Evolutionary conservation across 768 basidiomycete genomes (phyloP), one percentile per base, ranked within the genome.

Genomic region (Mrakia blollopis): DNA sequence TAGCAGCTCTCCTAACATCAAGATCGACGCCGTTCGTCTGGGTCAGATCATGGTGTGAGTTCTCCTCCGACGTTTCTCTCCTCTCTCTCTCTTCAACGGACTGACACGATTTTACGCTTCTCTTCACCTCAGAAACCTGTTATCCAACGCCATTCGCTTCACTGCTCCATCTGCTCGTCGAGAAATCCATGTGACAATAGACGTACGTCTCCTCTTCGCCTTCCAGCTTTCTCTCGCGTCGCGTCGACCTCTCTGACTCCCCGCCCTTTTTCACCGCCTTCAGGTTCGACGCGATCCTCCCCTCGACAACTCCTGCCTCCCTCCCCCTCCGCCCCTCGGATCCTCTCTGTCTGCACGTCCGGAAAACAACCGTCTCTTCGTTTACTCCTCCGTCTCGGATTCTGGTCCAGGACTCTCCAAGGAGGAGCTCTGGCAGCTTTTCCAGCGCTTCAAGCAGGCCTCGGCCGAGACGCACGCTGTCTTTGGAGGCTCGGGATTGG

Each of bases 61-160:
- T 4, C 3, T 7, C 1, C 47, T 50, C 47, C 7, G 47, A 50
- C 47, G 6, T 50, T 16, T 18, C 2, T 16, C 47, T n/a, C 57
- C 28, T 10, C 14, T 1, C 2, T 9, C 54, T 57, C 44, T 44
- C 14, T 14, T 13, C 44, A n/a, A 5, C 8, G 23, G 5, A 0
- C 57, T n/a, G 25, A 28, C 9, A 25, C 9, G 0, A 8, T 28
- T 57, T n/a, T 25, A n/a, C 25, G 78, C 44, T 44, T 44, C 10
- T 44, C 7, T 14, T 44, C 81, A 1, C 79, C 81, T 7, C 9
- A 84, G 83, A 25, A 85, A 85, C 65, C 80, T 84, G 0, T 77
- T 85, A 1, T 82, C 81, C 39, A 85, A 85, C 75, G 84, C 83
- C 9, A 83, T 85, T 60, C 79, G 61, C 6, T 77, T 77, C 63